Conservation (phyloP, 352 stramenopile species). For the Phytophthora uliginosa region DNA sequence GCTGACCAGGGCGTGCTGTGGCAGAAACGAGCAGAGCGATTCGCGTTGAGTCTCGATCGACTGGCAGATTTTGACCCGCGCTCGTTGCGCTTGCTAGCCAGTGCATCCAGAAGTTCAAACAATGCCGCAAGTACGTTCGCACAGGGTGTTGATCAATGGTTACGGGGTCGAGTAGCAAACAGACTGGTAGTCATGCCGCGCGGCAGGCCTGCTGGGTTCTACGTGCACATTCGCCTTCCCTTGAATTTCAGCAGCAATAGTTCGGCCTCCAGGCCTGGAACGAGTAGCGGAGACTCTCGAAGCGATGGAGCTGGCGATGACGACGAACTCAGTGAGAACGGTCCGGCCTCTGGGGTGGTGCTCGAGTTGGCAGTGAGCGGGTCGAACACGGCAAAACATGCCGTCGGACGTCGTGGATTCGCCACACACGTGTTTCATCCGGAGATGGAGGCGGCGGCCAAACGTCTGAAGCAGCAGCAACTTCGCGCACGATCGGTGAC, state of each 20-base stretch:
- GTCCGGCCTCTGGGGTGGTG: slow-evolving; percentile 26
- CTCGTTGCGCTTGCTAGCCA: slow-evolving; percentile 17
- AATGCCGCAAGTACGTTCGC: slow-evolving; percentile 14
- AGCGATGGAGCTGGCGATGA: slow-evolving; percentile 26
- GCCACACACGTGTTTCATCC: slow-evolving; percentile 65
- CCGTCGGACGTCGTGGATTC: slow-evolving; percentile 48
- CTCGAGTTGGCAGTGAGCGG: slow-evolving; percentile 62
- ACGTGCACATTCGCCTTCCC: slow-evolving; percentile 72
- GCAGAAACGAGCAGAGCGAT: slow-evolving; percentile 34
- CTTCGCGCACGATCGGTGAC: slow-evolving; percentile 38
- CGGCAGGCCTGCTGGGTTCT: slow-evolving; percentile 57
- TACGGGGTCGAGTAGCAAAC: slow-evolving; percentile 50
- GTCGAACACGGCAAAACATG: slow-evolving; percentile 40
- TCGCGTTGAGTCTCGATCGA: slow-evolving; percentile 21
- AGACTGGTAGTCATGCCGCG: slow-evolving; percentile 63
- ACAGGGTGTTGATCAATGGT: slow-evolving; percentile 37
- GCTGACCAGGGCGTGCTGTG: slow-evolving; percentile 18
- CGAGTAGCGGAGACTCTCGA: slow-evolving; percentile 12
- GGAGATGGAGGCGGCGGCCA: slow-evolving; percentile 47
- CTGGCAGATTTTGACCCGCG: slow-evolving; percentile 35
- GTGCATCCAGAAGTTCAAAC: slow-evolving; percentile 21
- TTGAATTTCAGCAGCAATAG: slow-evolving; percentile 3
- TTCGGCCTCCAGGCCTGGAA: not conserved
- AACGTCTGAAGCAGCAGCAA: slow-evolving; percentile 50
- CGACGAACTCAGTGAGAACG: not conserved